Base-by-base conservation (phyloP, 495 filamentous ascomycete species). In the Xylaria curta region DNA sequence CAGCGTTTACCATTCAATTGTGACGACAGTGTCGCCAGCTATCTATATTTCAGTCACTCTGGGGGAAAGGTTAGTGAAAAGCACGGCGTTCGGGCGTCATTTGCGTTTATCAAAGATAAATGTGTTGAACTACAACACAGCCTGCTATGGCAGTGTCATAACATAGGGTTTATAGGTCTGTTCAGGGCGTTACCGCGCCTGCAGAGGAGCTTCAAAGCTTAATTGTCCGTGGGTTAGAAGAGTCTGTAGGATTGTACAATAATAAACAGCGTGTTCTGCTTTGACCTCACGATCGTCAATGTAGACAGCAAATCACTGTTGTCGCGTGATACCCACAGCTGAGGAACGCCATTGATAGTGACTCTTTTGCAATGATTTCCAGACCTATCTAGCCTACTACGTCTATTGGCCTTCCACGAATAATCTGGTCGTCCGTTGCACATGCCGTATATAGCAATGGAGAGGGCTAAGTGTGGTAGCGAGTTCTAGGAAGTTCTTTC, bases 1-100 rank as follows among this genome's bases (percentile, higher is more conserved):
- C 28, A 19, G 2, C 58, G 46, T 42, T 51, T 17, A 40, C 13
- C 10, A 54, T 74, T 61, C 31, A 46, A 62, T 71, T 71, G 21
- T n/a, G 21, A 26, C 13, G 21, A 38, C 58, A 21, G 13, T 36
- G 31, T 59, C 61, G 33, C 38, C 10, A 17, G 51, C 28, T n/a
- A 51, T 59, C 62, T 66, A 15, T 60, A 47, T 70, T 58, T 53
- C 56, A 72, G 33, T 64, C 68, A 53, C 72, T 58, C 69, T 58
- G 69, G 75, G 75, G 71, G 38, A 53, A 53, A 60, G 69, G 58
- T 42, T 63, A 28, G 33, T 21, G 61, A 65, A 71, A 71, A 71
- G 69, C 62, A 71, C 9, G 67, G 68, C 58, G 74, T 67, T 63
- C 54, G 10, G 33, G 68, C 59, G 56, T 56, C 17, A 66, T 60